Base-by-base conservation (phyloP, 202 grass and related monocot genomes). In the Bolboschoenoplectus hybrid region DNA sequence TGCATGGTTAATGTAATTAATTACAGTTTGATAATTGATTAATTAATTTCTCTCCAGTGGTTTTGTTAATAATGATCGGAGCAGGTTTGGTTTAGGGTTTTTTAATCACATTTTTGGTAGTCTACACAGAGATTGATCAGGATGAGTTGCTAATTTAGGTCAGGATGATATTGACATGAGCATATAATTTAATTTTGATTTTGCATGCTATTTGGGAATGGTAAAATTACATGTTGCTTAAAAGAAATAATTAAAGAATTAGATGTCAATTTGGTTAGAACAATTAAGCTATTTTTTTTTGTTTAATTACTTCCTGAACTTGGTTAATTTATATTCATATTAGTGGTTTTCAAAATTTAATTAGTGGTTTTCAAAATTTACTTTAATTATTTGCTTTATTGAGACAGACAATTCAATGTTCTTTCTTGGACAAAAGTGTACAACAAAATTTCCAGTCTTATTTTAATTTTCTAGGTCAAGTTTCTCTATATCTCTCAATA, bases 51-150 rank as follows among this genome's bases (percentile, higher is more conserved):
- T 66, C 26, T 66, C 34, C 9, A 66, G 2, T 66, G 34, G 7
- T 36, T 34, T 66, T 72, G 14, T 72, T 26, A 26, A 46, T 45
- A 46, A 72, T 72, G 68, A 19, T 47, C 1, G 2, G 43, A 72
- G 43, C 41, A 72, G 43, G n/a, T 74, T 51, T 51, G 9, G 34
- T 50, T 50, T 5, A 74, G 45, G 43, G 14, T 8, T 74, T 8
- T 74, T 50, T 74, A 49, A 49, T 46, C 20, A 50, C 17, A 45
- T 39, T 71, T 71, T 69, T 69, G 14, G 67, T 71, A n/a, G 67
- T 71, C 11, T 13, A 41, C 66, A 41, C 13, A 36, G 66, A 40
- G 14, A 71, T 71, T 71, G 67, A 66, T 45, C 67, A 71, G 67
- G 67, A 71, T 71, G 46, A 12, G 66, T 68, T 41, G 14, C 40